Evolutionary conservation across 106 monocot species (phyloP), one percentile per base, ranked within the genome.

Genomic region (Acanthochlamys bracteata): DNA sequence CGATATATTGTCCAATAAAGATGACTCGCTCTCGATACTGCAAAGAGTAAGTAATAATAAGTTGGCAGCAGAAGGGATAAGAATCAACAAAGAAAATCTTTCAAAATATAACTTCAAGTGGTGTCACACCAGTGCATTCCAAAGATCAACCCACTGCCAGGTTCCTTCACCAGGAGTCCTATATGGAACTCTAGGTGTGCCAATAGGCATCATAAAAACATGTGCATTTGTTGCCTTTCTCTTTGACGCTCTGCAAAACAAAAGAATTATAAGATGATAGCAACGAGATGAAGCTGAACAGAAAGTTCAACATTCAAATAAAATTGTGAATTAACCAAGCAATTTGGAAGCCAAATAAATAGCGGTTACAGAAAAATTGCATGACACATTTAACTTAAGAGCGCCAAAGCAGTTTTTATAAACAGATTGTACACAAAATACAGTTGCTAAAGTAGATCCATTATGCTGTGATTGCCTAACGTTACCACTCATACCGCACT

Each of bases 21-120:
- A 95, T 84, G 61, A 95, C 86, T 46, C 90, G 86, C 23, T 95
- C 84, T 25, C 90, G 76, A 67, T 90, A 86, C 94, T 95, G 90
- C 78, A 81, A 64, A 69, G 11, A 42, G 57, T 53, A n/a, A 20
- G 39, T 15, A 65, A 8, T 13, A 43, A 13, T 43, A 8, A 13
- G 10, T 43, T 8, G 43, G 43, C 13, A 43, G 43, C 43, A 43
- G 13, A 43, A 13, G 43, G 7, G 7, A 13, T 13, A 43, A 8
- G 43, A 8, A 43, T 43, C 7, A 43, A 43, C 43, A 43, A 43
- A 13, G 13, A 43, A 7, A 43, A 8, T 8, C 13, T 43, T 43
- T 8, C 43, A 43, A 13, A 8, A 43, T 43, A 43, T 43, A 7
- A 61, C 11, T 26, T 7, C 10, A 51, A 39, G 25, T 26, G 11